Conservation (phyloP, 2,329 filamentous ascomycete genomes). For the Xylariomycetidae sp. region DNA sequence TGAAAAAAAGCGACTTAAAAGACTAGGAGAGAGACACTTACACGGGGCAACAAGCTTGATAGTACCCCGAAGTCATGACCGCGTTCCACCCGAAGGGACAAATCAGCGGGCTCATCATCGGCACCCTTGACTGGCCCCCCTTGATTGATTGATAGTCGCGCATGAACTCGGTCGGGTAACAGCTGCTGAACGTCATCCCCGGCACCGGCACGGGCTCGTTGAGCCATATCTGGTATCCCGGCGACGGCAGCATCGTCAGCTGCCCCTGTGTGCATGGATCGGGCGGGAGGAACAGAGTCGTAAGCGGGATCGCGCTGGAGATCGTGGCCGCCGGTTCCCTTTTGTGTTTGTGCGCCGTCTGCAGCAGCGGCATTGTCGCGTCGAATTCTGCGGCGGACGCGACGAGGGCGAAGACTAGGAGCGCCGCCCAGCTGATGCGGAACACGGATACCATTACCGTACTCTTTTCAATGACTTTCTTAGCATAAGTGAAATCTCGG, state of each 20-base stretch:
- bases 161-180: constrained; percentile 19
- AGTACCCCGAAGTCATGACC: constrained; percentile 4
- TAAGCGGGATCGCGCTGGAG: constrained; percentile 13
- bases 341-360: too few relatives aligned
- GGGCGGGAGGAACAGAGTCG: constrained; percentile 16
- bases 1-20: too few relatives aligned
- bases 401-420: too few relatives aligned
- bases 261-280: constrained; percentile 13
- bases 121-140: constrained; percentile 12
- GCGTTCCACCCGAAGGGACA: constrained; percentile 14
- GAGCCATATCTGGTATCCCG: constrained; percentile 16
- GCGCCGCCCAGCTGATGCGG: too few relatives aligned
- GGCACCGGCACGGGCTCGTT: constrained; percentile 19
- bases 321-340: constrained; percentile 9
- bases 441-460: too few relatives aligned
- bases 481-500: too few relatives aligned
- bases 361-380: too few relatives aligned
- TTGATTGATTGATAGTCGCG: constrained; percentile 13
- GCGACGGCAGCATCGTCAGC: constrained; percentile 13
- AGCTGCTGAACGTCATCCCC: constrained; percentile 8
- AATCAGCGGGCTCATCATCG: constrained; percentile 18
- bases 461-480: too few relatives aligned
- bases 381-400: too few relatives aligned
- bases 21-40: too few relatives aligned
- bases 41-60: constrained; percentile 18